Conservation (phyloP, 1,139 yeast species). For the Yamadazyma oceani region DNA sequence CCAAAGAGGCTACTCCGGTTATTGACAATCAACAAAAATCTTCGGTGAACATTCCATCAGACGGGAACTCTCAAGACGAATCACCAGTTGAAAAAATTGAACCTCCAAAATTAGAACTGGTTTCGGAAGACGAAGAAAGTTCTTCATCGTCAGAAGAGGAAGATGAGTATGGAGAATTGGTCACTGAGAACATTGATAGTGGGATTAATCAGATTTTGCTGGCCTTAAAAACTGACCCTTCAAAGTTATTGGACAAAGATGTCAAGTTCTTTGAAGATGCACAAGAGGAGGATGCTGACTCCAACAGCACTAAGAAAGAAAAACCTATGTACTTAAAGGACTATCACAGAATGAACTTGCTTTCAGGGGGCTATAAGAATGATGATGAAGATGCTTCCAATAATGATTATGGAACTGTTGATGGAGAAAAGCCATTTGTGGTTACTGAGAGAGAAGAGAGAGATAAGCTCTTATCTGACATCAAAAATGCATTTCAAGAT, state of each 20-base stretch:
- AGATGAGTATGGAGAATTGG: constrained; percentile 87
- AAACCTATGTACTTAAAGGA: constrained; percentile 90
- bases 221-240: constrained; percentile 68
- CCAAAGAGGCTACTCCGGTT: constrained; percentile 4
- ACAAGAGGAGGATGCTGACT: constrained; percentile 53
- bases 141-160: constrained; percentile 67
- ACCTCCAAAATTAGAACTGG: constrained; percentile 18
- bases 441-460: constrained; percentile 78
- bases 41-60: too few species aligned
- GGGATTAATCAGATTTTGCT: constrained; percentile 73
- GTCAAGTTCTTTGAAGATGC: constrained; percentile 61
- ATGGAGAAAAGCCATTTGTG: constrained; percentile 66
- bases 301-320: constrained; percentile 36
- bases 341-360: constrained; percentile 80
- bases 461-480: constrained; percentile 68
- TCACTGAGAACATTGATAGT: constrained; percentile 81
- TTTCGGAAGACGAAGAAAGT: constrained; percentile 17
- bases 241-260: constrained; percentile 61
- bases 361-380: constrained; percentile 57
- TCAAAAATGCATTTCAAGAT: constrained; percentile 63
- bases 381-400: constrained; percentile 31
- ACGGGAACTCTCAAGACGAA: too few species aligned
- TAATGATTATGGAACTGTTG: constrained; percentile 43
- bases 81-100: constrained; percentile 18
- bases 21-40: constrained; percentile 1